A percentile compares a stretch with the other conserved stretches of the same genome.
These are phyloP conservation scores for Plectosphaerella plurivora DNA, from an alignment of 2,329 filamentous ascomycete species.

Conservation along the genomic window DNA sequence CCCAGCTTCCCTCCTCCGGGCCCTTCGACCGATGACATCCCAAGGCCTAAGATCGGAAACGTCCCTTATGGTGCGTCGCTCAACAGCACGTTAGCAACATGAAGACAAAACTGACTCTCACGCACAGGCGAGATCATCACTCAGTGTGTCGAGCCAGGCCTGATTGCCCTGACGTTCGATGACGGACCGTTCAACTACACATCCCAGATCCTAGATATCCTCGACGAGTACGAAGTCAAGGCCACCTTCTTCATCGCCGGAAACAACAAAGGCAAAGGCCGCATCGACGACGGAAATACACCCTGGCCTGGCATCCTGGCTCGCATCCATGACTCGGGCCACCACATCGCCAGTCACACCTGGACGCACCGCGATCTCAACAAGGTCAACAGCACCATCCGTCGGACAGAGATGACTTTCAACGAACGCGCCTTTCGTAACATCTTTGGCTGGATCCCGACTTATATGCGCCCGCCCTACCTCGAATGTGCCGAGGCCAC, in stretches of 20 bases:
- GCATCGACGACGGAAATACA: slow-evolving; percentile 30
- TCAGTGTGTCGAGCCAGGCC: slow-evolving; percentile 27
- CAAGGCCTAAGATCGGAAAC: slow-evolving; percentile 24
- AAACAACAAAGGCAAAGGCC: slow-evolving; percentile 33
- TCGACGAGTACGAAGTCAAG: slow-evolving; percentile 23
- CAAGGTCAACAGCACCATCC: slow-evolving; percentile 14
- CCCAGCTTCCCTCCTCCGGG: slow-evolving; percentile 25
- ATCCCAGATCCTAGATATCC: slow-evolving; percentile 31
- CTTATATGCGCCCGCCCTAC: slow-evolving; percentile 40
- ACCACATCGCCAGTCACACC: slow-evolving; percentile 41
- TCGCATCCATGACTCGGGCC: slow-evolving; percentile 35
- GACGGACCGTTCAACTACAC: slow-evolving; percentile 42
- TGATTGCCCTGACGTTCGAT: slow-evolving; percentile 41
- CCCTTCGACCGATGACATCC: slow-evolving; percentile 21
- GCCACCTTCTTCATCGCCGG: slow-evolving; percentile 39
- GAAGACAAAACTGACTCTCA: not conserved
- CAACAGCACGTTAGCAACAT: too few relatives aligned
- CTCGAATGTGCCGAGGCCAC: slow-evolving; percentile 10
- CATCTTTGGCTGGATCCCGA: slow-evolving; percentile 35
- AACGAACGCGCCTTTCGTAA: slow-evolving; percentile 27
- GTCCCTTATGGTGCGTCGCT: slow-evolving; percentile 30
- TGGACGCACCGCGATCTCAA: slow-evolving; percentile 29
- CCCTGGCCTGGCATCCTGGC: slow-evolving; percentile 30
- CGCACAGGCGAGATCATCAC: slow-evolving; percentile 26
- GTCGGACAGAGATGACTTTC: slow-evolving; percentile 20